A percentile compares a stretch with the other conserved stretches of the same genome.
Evolutionary conservation across 345 rosid genomes (phyloP).

Genomic region (Brassica juncea): DNA sequence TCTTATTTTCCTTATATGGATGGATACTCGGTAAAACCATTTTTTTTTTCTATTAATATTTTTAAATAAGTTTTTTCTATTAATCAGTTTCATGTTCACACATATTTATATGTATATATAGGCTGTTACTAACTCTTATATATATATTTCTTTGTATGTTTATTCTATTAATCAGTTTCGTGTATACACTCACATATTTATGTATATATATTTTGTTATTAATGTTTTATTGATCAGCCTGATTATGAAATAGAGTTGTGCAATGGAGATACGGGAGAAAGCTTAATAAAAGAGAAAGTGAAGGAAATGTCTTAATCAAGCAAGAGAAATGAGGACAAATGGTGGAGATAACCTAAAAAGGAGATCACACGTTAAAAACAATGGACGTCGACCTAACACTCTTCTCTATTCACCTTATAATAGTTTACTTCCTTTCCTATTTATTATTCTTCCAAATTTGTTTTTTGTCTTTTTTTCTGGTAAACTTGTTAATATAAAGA

Average conservation of each 20-base stretch:
- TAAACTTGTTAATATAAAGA: not conserved
- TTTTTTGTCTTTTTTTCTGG: not conserved
- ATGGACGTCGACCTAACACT: conserved; percentile 38
- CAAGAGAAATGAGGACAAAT: conserved; percentile 18
- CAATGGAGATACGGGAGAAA: not conserved
- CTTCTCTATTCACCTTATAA: conserved; percentile 18
- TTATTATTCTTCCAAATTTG: conserved; percentile 1
- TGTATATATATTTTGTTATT: not conserved
- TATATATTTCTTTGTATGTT: not conserved
- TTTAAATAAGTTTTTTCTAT: not conserved
- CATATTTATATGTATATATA: not conserved
- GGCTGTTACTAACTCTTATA: not conserved
- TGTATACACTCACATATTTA: not conserved
- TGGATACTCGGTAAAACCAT: no score
- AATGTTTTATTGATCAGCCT: not conserved
- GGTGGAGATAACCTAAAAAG: conserved; percentile 35
- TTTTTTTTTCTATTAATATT: no score
- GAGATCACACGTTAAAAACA: conserved; percentile 31
- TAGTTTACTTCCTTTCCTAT: conserved; percentile 17
- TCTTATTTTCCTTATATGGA: not conserved
- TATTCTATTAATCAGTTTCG: not conserved
- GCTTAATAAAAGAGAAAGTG: not conserved
- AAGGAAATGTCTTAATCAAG: conserved; percentile 32
- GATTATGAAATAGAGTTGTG: not conserved
- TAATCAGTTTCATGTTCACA: not conserved